Percentiles rank a stretch among this genome's conserved stretches.
Conservation (phyloP, 2,329 filamentous ascomycete species). For the Pochonia chlamydosporia region DNA sequence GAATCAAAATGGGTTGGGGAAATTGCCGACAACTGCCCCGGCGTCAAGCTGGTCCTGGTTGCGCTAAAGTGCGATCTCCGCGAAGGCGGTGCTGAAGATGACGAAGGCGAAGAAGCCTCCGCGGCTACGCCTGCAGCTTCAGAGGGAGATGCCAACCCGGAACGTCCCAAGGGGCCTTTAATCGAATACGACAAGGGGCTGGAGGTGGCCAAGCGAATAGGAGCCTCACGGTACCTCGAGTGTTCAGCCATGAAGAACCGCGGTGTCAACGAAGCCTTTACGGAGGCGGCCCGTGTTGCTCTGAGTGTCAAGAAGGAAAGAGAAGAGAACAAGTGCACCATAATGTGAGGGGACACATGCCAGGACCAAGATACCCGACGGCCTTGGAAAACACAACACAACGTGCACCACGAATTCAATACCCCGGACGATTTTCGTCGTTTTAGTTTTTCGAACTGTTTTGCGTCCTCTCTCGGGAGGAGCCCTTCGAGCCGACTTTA, state of each 20-base stretch:
- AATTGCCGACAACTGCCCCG: conserved; percentile 95
- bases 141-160: conserved; percentile 23
- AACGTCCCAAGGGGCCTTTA: conserved; percentile 59
- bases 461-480: no score
- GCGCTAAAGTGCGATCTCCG: conserved; percentile 95
- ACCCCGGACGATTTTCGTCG: conserved; percentile 1
- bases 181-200: conserved; percentile 91
- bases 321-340: conserved; percentile 53
- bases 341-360: conserved; percentile 44
- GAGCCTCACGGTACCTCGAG: conserved; percentile 90
- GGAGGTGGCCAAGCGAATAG: conserved; percentile 85
- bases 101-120: conserved; percentile 54
- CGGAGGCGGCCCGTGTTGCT: conserved; percentile 91
- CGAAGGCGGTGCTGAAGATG: conserved; percentile 68
- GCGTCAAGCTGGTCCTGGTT: conserved; percentile 89
- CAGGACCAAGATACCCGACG: background rate
- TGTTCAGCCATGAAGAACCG: conserved; percentile 98
- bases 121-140: conserved; percentile 17
- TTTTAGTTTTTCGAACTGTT: no score
- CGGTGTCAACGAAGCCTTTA: conserved; percentile 97
- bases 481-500: no score
- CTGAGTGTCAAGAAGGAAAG: conserved; percentile 64
- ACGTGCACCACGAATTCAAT: conserved; percentile 5
- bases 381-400: background rate
- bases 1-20: conserved; percentile 98